These are phyloP conservation scores for Tetracladium maxilliforme DNA, from an alignment of 2,329 filamentous ascomycete species.

Conservation along the genomic window DNA sequence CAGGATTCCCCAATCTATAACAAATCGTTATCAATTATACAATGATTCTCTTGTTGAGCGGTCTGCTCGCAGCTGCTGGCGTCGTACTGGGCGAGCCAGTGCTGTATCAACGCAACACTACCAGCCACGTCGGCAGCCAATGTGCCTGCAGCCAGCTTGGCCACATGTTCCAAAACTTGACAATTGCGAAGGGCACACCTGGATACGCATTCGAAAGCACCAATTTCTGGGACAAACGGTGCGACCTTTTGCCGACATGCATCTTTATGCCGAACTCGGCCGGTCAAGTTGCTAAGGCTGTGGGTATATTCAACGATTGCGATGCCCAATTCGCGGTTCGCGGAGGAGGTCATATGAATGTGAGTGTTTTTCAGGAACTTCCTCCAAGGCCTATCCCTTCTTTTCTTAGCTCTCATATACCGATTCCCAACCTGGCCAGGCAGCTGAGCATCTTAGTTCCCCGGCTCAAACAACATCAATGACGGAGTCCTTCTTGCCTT, in stretches of 20 bases:
- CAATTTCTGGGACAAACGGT: conserved; percentile 14
- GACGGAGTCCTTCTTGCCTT: conserved; percentile 10
- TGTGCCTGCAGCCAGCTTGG: conserved; percentile 5
- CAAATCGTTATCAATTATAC: too few species aligned
- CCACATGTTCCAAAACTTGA: conserved; percentile 1
- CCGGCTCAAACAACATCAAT: conserved; percentile 11
- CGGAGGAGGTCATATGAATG: conserved; percentile 9
- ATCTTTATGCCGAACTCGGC: conserved; percentile 14
- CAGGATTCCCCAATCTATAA: too few species aligned
- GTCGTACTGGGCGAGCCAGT: too few species aligned
- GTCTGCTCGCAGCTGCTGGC: too few species aligned
- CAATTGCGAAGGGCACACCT: conserved; percentile 2
- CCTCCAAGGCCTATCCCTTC: too few species aligned
- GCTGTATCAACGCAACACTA: too few species aligned
- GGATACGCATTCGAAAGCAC: conserved; percentile 11
- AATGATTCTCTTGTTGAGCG: too few species aligned
- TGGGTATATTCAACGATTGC: conserved; percentile 10
- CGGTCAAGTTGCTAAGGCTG: conserved; percentile 10
- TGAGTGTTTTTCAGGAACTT: too few species aligned
- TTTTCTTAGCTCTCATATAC: too few species aligned
- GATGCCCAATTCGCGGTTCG: conserved; percentile 15
- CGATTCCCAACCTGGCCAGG: too few species aligned
- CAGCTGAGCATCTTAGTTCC: too few species aligned
- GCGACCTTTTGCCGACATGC: conserved; percentile 11
- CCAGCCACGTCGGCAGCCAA: conserved; percentile 1